Evolutionary conservation across 2,329 filamentous ascomycete species (phyloP), one percentile per base, ranked within the genome.

Genomic region (Penicillium sp.): DNA sequence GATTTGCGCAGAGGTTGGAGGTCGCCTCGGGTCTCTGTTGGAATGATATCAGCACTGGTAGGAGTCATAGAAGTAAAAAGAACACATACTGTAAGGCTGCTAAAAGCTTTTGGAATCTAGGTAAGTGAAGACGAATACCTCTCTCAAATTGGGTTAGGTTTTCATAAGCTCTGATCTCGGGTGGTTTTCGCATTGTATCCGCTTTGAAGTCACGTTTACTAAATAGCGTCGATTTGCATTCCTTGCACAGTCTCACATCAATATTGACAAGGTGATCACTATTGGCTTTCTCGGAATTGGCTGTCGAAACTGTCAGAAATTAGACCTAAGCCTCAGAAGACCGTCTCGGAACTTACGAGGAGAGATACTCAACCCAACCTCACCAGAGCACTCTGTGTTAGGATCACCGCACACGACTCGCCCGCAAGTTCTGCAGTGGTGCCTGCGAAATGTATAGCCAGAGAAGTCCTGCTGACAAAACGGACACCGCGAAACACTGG

Each of bases 401-500:
- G 84, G 84, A 72, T 99, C 94, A 11, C 91, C 91, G 69, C 94
- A 99, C 0, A 99, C 91, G 0, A 99, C 91, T 40, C 88, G 84
- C 3, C 94, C 94, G 66, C 94, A 99, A 73, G 96, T 87, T 51
- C 94, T 84, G 73, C 94, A 99, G 73, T 99, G 94, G 71, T 97
- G 94, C 62, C 94, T 81, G 65, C 94, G 84, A 67, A 97, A 96
- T 1, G 91, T 89, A 82, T 96, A 97, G 13, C 87, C 88, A 0
- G 91, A 88, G 72, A 99, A 99, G 53, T 96, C 91, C 66, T 99
- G 94, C 68, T 96, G 90, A 66, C 94, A 99, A 67, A 96, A 96
- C 0, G 94, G 94, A 68, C 94, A 99, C 60, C 86, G 86, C 2
- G 80, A 59, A 6, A 99, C 91, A 30, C 80, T 84, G 0, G 87